Conservation (phyloP, 352 stramenopile species). For the Halophytophthora batemanensis region DNA sequence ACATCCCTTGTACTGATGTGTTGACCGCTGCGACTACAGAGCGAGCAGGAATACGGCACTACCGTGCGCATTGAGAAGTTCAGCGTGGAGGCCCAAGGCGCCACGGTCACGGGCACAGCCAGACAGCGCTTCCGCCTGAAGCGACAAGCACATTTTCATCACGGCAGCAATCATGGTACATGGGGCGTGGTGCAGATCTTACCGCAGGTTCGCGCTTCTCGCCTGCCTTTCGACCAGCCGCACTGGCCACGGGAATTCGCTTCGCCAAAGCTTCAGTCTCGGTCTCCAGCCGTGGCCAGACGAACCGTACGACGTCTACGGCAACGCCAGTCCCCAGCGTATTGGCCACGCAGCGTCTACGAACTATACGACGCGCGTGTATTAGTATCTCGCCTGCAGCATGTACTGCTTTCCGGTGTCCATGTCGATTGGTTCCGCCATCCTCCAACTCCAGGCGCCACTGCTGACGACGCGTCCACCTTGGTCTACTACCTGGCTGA, state of each 20-base stretch:
- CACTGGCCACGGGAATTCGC: slow-evolving; percentile 8
- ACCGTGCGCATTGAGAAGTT: slow-evolving; percentile 74
- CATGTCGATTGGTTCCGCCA: slow-evolving; percentile 74
- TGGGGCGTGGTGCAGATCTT: slow-evolving; percentile 65
- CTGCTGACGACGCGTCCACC: slow-evolving; percentile 14
- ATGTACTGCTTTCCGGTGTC: slow-evolving; percentile 63
- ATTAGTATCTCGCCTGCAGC: slow-evolving; percentile 64
- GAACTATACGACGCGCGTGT: slow-evolving; percentile 53
- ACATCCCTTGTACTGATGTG: background rate
- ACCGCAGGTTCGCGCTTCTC: slow-evolving; percentile 33
- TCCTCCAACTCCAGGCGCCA: slow-evolving; percentile 10
- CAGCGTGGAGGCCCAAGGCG: slow-evolving; percentile 35
- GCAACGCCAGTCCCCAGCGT: slow-evolving; percentile 37
- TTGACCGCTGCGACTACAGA: slow-evolving; percentile 9
- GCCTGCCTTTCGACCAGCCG: slow-evolving; percentile 38
- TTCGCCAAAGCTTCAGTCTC: slow-evolving; percentile 1
- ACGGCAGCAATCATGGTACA: slow-evolving; percentile 9
- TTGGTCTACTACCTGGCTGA: slow-evolving; percentile 31
- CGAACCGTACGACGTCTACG: slow-evolving; percentile 14
- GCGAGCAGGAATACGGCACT: slow-evolving; percentile 44
- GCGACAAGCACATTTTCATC: slow-evolving; percentile 17
- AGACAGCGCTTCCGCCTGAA: slow-evolving; percentile 66
- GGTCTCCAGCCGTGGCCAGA: slow-evolving; percentile 4
- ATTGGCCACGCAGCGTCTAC: slow-evolving; percentile 47
- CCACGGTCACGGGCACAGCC: slow-evolving; percentile 52